Evolutionary conservation across 352 stramenopile genomes (phyloP), one percentile per base, ranked within the genome.

Genomic region (Phytophthora constricta): DNA sequence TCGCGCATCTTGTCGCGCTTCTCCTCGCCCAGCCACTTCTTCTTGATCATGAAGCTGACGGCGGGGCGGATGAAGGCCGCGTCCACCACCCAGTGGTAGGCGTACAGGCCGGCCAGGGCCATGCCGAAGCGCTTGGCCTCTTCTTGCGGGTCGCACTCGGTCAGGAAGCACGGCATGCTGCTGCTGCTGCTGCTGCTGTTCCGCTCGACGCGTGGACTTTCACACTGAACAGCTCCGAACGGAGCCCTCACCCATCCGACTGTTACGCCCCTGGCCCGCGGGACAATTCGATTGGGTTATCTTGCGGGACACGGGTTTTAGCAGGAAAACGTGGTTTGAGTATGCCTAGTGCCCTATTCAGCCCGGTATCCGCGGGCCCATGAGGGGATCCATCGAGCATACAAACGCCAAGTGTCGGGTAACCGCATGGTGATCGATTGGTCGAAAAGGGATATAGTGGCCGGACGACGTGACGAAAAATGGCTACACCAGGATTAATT

Each of bases 1-100:
- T 93, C 86, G 70, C 86, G 86, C 77, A 91, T 89, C 74, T 93
- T 93, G 76, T 92, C 86, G 60, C 68, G 57, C 72, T 92, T 92
- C 52, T 91, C 82, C 53, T 79, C 64, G 41, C 62, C 61, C 33
- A 92, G 64, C 63, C 70, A 78, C 47, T 70, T 48, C 46, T 74
- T 68, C 57, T 59, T 60, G 28, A 91, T 50, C 54, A 84, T 74
- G 42, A 67, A 79, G 56, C 72, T 66, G 48, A 79, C 80, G 17
- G 79, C 41, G 4, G 86, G 84, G 46, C 71, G 73, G 68, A 93
- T 91, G 25, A 89, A 57, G n/a, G 77, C 9, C 68, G 63, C 79
- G 70, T 92, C 86, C 66, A 85, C 82, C 17, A 90, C 42, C 33
- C 82, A 91, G 70, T 93, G 86, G 77, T 90, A 93, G 17, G 50